Evolutionary conservation across 805 yeast species (phyloP), one percentile per base, ranked within the genome.

Genomic region (Kazachstania taianensis): DNA sequence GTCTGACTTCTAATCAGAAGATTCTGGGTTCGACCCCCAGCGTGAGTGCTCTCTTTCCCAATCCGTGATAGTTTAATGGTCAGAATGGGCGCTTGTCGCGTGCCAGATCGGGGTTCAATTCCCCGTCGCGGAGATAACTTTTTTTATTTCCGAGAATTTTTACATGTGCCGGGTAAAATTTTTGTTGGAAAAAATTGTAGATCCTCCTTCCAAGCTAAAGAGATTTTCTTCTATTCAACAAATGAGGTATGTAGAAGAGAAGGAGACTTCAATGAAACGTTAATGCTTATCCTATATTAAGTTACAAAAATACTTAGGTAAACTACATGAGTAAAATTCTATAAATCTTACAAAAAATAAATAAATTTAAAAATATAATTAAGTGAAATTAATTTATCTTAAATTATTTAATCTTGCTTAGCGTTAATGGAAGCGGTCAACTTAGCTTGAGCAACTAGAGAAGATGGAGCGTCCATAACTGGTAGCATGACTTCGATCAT

Each of bases 401-500:
- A 39, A n/a, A n/a, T n/a, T n/a, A 28, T 37, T 45, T 45, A 50
- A 41, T 41, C 44, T 47, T 56, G 58, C 50, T 55, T 58, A 37
- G 62, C 63, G 55, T 70, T 71, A 45, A 61, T 61, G 40, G 64
- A 52, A 43, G 75, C 75, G 36, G 78, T 67, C 50, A 77, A 62
- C 59, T 75, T 68, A 39, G 82, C 84, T 65, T 78, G 85, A 55
- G 67, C 70, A 43, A 72, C 69, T 62, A 82, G 71, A 55, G 72
- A 70, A 38, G 62, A 63, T 48, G 82, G 81, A 42, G 84, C 84
- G 63, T 78, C 84, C 72, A 75, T 69, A 46, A 67, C 72, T 48
- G 73, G 79, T 48, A 78, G 62, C 78, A 75, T 74, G 34, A 78
- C 67, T 62, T 78, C 85, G 41, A 78, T 63, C 59, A 78, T 48